Percentiles rank a stretch among this genome's conserved stretches.
Conservation (phyloP, 495 filamentous ascomycete species). For the Penicillium chermesinum region DNA sequence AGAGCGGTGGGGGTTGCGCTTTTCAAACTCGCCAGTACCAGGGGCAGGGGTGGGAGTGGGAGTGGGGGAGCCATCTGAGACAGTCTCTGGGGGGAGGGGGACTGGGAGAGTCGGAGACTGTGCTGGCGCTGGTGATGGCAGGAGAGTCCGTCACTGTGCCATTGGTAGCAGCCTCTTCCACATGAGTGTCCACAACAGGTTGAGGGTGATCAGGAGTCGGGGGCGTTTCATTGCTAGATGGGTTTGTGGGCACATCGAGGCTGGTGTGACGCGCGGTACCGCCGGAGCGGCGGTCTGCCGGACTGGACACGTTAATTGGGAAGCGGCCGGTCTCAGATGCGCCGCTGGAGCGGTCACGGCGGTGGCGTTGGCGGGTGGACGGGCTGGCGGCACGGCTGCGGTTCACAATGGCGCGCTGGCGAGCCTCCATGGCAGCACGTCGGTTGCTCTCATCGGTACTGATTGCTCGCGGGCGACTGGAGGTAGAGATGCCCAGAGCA, state of each 20-base stretch:
- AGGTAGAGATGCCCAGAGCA: conserved; percentile 39
- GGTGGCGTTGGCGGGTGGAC: conserved; percentile 56
- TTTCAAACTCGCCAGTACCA: conserved; percentile 33
- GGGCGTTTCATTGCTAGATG: conserved; percentile 32
- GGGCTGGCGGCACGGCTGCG: conserved; percentile 69
- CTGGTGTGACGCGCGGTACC: conserved; percentile 38
- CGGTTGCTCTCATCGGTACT: conserved; percentile 96
- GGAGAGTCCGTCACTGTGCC: conserved; percentile 30
- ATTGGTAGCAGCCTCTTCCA: conserved; percentile 28
- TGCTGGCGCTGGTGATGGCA: conserved; percentile 25
- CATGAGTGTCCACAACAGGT: conserved; percentile 26
- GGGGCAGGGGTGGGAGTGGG: conserved; percentile 36
- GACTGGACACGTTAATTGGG: conserved; percentile 67
- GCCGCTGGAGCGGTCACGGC: conserved; percentile 77
- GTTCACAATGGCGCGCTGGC: conserved; percentile 76
- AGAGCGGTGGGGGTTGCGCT: conserved; percentile 42
- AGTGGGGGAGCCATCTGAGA: conserved; percentile 35
- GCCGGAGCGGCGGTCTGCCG: conserved; percentile 47
- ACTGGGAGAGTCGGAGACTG: conserved; percentile 30
- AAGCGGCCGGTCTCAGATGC: conserved; percentile 69
- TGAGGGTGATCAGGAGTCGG: conserved; percentile 24
- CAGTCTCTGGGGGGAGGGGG: conserved; percentile 30
- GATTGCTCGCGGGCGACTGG: conserved; percentile 70
- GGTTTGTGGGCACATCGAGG: conserved; percentile 59
- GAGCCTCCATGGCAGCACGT: conserved; percentile 87